Percentiles rank a stretch among this genome's conserved stretches.
Conservation (phyloP, 495 filamentous ascomycete genomes). For the Daldinia loculata region DNA sequence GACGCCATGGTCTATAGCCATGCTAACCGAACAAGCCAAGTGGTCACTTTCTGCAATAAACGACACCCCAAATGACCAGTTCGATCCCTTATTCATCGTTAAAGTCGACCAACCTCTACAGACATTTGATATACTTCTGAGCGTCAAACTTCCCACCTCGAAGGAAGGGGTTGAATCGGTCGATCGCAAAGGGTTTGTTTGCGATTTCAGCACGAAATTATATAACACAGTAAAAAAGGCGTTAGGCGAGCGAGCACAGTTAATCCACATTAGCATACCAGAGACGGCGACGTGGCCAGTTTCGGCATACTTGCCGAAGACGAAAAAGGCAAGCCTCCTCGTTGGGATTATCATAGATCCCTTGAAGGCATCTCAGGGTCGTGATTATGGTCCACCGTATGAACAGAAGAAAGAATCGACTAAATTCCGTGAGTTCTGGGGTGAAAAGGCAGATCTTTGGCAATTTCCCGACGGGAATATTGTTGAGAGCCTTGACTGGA, state of each 20-base stretch:
- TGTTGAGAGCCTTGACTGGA: conserved; percentile 85
- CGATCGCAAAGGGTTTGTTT: conserved; percentile 45
- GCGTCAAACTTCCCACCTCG: conserved; percentile 40
- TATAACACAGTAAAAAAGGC: conserved; percentile 72
- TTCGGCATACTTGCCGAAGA: conserved; percentile 35
- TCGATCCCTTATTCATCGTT: conserved; percentile 81
- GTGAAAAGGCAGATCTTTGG: conserved; percentile 74
- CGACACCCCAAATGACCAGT: conserved; percentile 78
- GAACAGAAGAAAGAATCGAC: conserved; percentile 77
- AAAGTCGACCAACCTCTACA: conserved; percentile 72
- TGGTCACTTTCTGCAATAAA: conserved; percentile 76
- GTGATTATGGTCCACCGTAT: conserved; percentile 87
- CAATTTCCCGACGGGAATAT: conserved; percentile 79
- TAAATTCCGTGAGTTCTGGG: conserved; percentile 78
- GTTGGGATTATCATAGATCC: conserved; percentile 78
- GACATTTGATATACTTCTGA: conserved; percentile 72
- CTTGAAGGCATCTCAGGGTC: conserved; percentile 70
- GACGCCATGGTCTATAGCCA: conserved; percentile 80
- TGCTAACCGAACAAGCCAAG: conserved; percentile 74
- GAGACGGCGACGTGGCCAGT: conserved; percentile 53
- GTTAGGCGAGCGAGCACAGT: conserved; percentile 74
- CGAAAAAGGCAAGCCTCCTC: conserved; percentile 51
- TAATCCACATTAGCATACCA: conserved; percentile 66
- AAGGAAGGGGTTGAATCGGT: conserved; percentile 38
- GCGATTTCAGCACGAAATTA: conserved; percentile 57